These are phyloP conservation scores for Peniophora sp. DNA, from an alignment of 1,284 basidiomycete species.

Conservation along the genomic window DNA sequence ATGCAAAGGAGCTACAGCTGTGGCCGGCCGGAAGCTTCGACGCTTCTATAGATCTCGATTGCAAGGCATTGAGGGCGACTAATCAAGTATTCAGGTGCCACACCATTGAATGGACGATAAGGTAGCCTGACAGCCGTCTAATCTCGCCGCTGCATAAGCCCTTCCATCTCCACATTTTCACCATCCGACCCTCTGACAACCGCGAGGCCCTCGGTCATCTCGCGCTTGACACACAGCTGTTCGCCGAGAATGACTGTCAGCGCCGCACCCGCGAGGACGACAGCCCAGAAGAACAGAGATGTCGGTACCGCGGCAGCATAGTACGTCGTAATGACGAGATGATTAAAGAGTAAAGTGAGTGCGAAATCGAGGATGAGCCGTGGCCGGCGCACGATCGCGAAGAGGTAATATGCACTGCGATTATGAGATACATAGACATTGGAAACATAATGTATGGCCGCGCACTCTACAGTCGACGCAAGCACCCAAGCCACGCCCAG, in stretches of 20 bases:
- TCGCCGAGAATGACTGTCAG: conserved; percentile 80
- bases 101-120: no score
- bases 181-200: conserved; percentile 30
- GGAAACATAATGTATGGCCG: conserved; percentile 13
- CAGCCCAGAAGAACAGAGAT: conserved; percentile 83
- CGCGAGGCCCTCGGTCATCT: conserved; percentile 83
- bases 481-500: conserved; percentile 79
- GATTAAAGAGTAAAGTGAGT: conserved; percentile 83
- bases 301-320: conserved; percentile 85
- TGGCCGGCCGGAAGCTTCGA: no score
- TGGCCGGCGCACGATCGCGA: conserved; percentile 81
- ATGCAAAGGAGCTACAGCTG: no score
- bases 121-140: conserved; percentile 1
- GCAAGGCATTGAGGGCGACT: no score
- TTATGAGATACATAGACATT: conserved; percentile 8
- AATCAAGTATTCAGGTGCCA: no score
- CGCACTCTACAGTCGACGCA: conserved; percentile 76
- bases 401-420: conserved; percentile 79
- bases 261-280: conserved; percentile 65
- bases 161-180: conserved; percentile 54
- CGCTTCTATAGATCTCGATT: no score
- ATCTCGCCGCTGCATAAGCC: conserved; percentile 25
- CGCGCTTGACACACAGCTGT: conserved; percentile 86
- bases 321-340: conserved; percentile 87
- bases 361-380: conserved; percentile 93